phyloP scores from a whole-genome alignment of 2,329 filamentous ascomycete species.

The Beauveria brongniartii region DNA sequence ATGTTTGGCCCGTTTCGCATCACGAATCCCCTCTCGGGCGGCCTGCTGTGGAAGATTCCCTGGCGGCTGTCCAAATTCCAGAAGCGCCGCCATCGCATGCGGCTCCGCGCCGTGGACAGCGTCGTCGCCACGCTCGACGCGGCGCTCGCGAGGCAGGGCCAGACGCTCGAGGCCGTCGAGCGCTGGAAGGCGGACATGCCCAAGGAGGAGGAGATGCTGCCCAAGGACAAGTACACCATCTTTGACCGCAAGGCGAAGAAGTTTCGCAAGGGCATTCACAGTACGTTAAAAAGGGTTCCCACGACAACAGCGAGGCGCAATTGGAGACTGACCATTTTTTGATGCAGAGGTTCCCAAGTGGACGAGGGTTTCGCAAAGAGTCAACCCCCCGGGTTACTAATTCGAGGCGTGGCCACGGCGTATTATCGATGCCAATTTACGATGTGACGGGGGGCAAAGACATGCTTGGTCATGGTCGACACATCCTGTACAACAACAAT shows the following conservation, averaged over 20 bases:
- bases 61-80: conserved; percentile 91
- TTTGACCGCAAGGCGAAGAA: conserved; percentile 94
- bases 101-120: conserved; percentile 75
- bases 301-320: background rate
- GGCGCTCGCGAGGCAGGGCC: conserved; percentile 66
- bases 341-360: conserved; percentile 72
- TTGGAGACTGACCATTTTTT: conserved; percentile 9
- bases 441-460: background rate
- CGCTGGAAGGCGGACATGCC: conserved; percentile 96
- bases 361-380: conserved; percentile 87
- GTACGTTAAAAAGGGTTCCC: conserved; percentile 44
- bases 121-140: conserved; percentile 77
- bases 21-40: conserved; percentile 66
- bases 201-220: conserved; percentile 87
- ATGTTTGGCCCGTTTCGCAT: conserved; percentile 85
- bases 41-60: conserved; percentile 92
- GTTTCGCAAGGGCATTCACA: conserved; percentile 96
- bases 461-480: background rate
- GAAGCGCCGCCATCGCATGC: conserved; percentile 77
- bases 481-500: conserved; percentile 9
- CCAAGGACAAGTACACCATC: conserved; percentile 95
- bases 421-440: background rate
- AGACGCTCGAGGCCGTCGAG: conserved; percentile 69
- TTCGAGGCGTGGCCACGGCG: background rate
- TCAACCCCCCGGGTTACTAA: conserved; percentile 93